These are phyloP conservation scores for Collybiopsis luxurians DNA, from an alignment of 768 basidiomycete species.

Conservation along the genomic window DNA sequence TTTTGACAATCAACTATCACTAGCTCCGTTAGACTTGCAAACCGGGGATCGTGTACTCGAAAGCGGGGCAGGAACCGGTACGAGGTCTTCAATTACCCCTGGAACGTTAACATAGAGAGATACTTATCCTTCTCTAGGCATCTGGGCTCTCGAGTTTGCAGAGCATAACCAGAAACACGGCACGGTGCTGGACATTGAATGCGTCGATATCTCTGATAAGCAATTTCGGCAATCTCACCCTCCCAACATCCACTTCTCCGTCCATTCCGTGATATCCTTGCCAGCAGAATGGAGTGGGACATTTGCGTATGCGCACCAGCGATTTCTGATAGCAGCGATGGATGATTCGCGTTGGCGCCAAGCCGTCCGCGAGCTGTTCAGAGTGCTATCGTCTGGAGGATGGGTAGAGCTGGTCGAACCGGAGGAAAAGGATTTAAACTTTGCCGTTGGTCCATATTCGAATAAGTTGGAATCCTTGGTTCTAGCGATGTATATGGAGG, in stretches of 20 bases:
- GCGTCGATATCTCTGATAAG: not conserved
- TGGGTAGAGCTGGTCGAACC: constrained; percentile 1
- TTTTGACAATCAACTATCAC: not conserved
- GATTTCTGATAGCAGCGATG: not conserved
- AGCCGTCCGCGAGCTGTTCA: not conserved
- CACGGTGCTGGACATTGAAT: not conserved
- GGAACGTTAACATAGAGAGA: not conserved
- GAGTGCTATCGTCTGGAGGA: not conserved
- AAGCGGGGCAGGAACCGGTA: constrained; percentile 2
- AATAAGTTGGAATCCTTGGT: not conserved
- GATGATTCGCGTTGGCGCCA: not conserved
- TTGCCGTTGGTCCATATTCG: not conserved
- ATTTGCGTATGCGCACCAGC: not conserved
- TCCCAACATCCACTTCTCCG: not conserved
- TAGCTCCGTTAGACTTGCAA: not conserved
- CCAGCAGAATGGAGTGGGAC: not conserved
- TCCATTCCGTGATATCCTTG: not conserved
- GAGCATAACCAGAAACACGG: not conserved
- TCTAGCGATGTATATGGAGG: not conserved
- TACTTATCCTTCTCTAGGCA: not conserved
- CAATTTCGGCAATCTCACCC: not conserved
- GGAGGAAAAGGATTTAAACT: not conserved
- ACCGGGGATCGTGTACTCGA: not conserved
- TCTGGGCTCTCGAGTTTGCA: not conserved
- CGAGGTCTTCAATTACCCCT: too few species aligned